Conservation (phyloP, 1,284 basidiomycete species). For the Heterobasidion annosum region DNA sequence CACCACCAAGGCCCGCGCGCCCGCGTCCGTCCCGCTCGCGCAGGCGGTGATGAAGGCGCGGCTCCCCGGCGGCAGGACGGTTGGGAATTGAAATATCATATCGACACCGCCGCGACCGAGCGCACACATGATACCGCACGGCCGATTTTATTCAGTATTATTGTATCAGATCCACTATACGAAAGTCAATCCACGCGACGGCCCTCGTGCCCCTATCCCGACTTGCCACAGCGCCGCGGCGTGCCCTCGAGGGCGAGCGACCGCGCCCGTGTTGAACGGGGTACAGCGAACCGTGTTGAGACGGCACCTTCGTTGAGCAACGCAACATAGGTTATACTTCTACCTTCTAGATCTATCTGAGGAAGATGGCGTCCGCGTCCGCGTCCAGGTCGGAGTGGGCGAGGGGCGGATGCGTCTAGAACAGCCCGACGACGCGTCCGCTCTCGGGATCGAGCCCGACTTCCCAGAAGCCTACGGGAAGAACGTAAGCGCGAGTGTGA, state of each 20-base stretch:
- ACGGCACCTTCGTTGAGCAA: conserved; percentile 8
- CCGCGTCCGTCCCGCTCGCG: conserved; percentile 5
- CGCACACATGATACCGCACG: neutral
- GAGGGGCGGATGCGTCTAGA: conserved; percentile 30
- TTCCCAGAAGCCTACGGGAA: conserved; percentile 69
- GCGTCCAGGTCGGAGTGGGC: neutral
- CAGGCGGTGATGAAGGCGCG: conserved; percentile 23
- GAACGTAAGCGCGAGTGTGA: neutral
- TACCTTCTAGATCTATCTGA: conserved; percentile 16
- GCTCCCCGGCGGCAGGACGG: conserved; percentile 29
- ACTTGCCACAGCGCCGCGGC: neutral
- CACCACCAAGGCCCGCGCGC: conserved; percentile 5
- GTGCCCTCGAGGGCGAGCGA: neutral
- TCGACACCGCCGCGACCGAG: neutral
- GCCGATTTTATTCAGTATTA: neutral
- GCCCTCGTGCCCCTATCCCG: neutral
- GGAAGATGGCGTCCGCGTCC: conserved; percentile 18
- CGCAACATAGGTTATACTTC: too few relatives aligned
- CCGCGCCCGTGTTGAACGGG: conserved; percentile 1
- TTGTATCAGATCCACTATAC: neutral
- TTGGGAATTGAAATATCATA: neutral
- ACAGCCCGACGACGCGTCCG: conserved; percentile 67
- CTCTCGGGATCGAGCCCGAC: conserved; percentile 71
- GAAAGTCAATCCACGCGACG: too few relatives aligned
- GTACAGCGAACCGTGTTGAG: conserved; percentile 18